Conservation (phyloP, 257 asterid species). For the Verbena officinalis region DNA sequence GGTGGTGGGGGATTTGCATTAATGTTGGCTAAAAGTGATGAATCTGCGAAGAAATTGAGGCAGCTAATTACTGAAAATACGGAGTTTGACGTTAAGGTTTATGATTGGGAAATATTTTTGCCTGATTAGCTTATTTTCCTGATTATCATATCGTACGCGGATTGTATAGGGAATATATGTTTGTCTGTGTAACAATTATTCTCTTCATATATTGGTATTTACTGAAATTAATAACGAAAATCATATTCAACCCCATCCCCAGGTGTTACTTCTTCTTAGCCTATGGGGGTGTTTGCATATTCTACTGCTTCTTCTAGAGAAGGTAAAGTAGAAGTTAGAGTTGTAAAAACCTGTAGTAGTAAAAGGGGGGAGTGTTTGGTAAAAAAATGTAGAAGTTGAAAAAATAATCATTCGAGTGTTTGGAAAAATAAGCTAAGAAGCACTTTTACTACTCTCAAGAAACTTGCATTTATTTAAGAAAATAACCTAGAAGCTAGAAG, state of each 20-base stretch:
- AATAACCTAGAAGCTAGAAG: no score
- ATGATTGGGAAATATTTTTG: constrained; percentile 69
- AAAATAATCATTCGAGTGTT: not conserved
- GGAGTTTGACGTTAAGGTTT: constrained; percentile 61
- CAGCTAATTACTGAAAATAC: constrained; percentile 44
- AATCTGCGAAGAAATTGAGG: constrained; percentile 65
- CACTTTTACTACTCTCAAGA: no score
- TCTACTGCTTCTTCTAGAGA: no score
- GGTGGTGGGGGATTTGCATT: constrained; percentile 99
- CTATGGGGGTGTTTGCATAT: no score
- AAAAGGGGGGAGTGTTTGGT: no score
- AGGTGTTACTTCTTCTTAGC: no score
- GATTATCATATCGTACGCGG: not conserved
- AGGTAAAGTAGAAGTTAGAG: no score
- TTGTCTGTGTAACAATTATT: constrained; percentile 3
- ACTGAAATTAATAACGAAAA: not conserved
- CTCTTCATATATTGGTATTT: not conserved
- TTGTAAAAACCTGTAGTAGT: no score
- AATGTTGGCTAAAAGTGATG: constrained; percentile 65
- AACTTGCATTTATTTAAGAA: no score
- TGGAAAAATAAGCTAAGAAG: no score
- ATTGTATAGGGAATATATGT: not conserved
- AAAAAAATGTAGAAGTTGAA: no score
- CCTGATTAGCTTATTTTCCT: constrained; percentile 31
- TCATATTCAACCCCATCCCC: not conserved